phyloP scores from a whole-genome alignment of 495 filamentous ascomycete species.

The Trichocladium uniseriatum region DNA sequence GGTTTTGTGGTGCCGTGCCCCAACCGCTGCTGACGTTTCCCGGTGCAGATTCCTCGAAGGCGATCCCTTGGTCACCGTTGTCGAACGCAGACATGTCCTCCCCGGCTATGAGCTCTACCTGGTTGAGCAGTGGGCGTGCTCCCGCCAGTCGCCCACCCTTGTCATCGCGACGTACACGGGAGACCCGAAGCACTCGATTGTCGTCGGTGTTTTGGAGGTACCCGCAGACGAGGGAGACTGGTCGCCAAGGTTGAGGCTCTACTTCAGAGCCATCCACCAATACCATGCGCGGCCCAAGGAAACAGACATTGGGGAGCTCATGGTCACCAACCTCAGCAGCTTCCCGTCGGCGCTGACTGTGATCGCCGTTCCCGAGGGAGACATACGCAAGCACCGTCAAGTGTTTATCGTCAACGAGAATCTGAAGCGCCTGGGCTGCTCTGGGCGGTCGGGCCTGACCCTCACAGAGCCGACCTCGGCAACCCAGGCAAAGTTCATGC shows the following conservation, averaged over 20 bases:
- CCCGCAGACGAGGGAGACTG: constrained; percentile 72
- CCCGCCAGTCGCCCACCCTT: constrained; percentile 78
- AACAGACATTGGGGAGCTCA: constrained; percentile 72
- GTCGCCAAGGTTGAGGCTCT: constrained; percentile 68
- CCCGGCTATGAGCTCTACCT: constrained; percentile 88
- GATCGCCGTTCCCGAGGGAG: constrained; percentile 78
- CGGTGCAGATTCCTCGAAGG: constrained; percentile 69
- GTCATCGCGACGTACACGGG: constrained; percentile 93
- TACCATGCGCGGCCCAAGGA: constrained; percentile 77
- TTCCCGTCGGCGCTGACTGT: constrained; percentile 87
- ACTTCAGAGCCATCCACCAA: constrained; percentile 77
- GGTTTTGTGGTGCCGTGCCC: no score
- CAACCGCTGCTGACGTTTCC: background rate
- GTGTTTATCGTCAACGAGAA: constrained; percentile 93
- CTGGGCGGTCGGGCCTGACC: constrained; percentile 77
- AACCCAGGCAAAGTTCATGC: constrained; percentile 83
- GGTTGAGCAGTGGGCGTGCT: constrained; percentile 97
- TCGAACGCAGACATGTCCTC: constrained; percentile 58
- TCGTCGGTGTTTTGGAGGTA: constrained; percentile 74
- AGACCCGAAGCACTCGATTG: constrained; percentile 63
- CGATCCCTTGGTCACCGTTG: constrained; percentile 65
- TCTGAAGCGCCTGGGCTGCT: constrained; percentile 84
- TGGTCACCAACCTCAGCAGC: constrained; percentile 85
- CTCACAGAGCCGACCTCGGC: constrained; percentile 65
- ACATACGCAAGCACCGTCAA: constrained; percentile 68